Percentiles rank a stretch among this genome's conserved stretches.
phyloP scores from a whole-genome alignment of 2,329 filamentous ascomycete genomes.

The Trichoderma gracile region DNA sequence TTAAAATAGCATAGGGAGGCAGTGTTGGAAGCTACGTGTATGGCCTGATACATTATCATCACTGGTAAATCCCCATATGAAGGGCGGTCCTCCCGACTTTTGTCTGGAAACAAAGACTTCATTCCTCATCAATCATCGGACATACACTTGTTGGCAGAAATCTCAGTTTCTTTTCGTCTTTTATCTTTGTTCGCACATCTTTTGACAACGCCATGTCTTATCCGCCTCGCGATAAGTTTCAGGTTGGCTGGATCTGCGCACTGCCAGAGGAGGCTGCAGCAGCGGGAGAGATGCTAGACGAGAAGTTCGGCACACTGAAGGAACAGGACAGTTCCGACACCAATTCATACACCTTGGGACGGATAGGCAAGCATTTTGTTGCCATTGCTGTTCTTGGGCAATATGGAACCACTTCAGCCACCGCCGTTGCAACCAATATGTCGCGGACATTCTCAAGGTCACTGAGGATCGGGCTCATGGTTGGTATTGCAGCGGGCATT shows the following conservation, averaged over 20 bases:
- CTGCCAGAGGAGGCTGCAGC: neutral
- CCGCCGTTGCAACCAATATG: neutral
- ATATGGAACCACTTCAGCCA: neutral
- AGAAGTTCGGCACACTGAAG: neutral
- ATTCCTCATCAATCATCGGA: no score
- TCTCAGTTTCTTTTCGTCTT: no score
- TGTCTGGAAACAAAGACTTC: no score
- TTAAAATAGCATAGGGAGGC: no score
- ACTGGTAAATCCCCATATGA: no score
- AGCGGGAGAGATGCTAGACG: neutral
- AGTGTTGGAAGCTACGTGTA: no score
- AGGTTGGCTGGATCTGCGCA: neutral
- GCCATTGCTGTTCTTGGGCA: neutral
- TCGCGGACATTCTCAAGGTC: neutral
- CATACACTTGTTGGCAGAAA: no score
- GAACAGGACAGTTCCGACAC: neutral
- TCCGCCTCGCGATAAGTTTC: neutral
- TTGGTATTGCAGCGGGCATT: neutral
- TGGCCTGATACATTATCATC: no score
- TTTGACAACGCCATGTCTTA: neutral
- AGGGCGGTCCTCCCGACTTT: no score
- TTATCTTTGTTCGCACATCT: no score
- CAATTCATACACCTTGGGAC: neutral
- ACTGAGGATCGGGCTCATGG: neutral
- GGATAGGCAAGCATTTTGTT: neutral